Evolutionary conservation across 2,329 filamentous ascomycete species (phyloP).

Genomic region (Botrytis aclada): DNA sequence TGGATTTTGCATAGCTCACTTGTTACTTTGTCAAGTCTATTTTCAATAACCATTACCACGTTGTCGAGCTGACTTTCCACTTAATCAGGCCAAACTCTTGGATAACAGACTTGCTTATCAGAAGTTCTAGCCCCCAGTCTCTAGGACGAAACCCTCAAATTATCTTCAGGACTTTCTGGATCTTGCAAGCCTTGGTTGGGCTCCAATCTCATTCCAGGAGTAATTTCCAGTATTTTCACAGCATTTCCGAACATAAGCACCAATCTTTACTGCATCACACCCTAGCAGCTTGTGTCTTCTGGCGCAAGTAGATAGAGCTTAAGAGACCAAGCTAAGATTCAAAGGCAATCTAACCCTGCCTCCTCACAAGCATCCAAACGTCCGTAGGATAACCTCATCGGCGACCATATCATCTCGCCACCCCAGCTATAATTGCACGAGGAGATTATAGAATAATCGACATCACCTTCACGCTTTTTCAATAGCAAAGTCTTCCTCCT

Average conservation of each 20-base stretch:
- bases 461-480: not conserved
- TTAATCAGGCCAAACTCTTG: not conserved
- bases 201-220: not conserved
- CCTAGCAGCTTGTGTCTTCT: not conserved
- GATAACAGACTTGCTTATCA: not conserved
- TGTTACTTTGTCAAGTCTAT: not conserved
- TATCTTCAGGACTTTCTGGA: not conserved
- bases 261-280: not conserved
- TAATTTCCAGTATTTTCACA: constrained; percentile 1
- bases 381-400: constrained; percentile 5
- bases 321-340: constrained; percentile 12
- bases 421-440: not conserved
- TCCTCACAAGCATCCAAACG: not conserved
- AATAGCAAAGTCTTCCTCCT: not conserved
- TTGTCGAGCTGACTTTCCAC: constrained; percentile 4
- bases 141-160: not conserved
- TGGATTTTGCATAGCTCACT: not conserved
- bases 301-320: constrained; percentile 12
- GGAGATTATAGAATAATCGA: not conserved
- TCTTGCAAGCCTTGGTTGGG: not conserved
- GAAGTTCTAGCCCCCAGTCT: not conserved
- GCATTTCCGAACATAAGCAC: constrained; percentile 4
- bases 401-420: not conserved
- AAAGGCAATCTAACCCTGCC: constrained; percentile 1
- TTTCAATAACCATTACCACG: not conserved